A percentile compares a stretch with the other conserved stretches of the same genome.
These are phyloP conservation scores for Coemansia sp. DNA, from an alignment of 192 early-diverging fungal species.

Conservation along the genomic window DNA sequence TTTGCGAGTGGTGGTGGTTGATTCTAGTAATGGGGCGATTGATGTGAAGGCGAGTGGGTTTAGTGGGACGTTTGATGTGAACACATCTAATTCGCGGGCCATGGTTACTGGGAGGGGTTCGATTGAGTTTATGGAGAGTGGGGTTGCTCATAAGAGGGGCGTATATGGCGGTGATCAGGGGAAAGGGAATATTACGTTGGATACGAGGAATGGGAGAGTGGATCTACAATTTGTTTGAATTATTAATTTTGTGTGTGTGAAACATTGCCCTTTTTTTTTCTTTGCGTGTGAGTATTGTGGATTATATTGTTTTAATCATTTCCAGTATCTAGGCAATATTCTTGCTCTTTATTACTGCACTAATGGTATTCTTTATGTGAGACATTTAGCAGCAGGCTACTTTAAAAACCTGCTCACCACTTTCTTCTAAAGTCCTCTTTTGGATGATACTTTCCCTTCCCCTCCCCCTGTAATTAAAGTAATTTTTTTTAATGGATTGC, in stretches of 20 bases:
- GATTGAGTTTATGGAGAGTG: neutral
- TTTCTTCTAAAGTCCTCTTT: too few relatives aligned
- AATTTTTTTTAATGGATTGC: too few relatives aligned
- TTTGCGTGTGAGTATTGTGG: neutral
- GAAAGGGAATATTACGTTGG: slow-evolving; percentile 9
- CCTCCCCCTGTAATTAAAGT: too few relatives aligned
- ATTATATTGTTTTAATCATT: too few relatives aligned
- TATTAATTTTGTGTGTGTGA: neutral
- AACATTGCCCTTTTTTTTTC: neutral
- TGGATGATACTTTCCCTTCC: too few relatives aligned
- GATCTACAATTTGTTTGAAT: slow-evolving; percentile 3
- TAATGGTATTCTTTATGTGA: too few relatives aligned
- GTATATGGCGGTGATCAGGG: slow-evolving; percentile 10
- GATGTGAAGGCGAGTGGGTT: slow-evolving; percentile 3
- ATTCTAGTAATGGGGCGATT: slow-evolving; percentile 19
- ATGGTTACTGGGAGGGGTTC: neutral
- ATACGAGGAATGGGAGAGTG: slow-evolving; percentile 18
- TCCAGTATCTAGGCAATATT: too few relatives aligned
- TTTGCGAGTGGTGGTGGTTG: neutral
- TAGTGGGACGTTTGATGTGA: slow-evolving; percentile 23
- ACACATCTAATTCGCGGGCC: slow-evolving; percentile 22
- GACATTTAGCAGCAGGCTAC: too few relatives aligned
- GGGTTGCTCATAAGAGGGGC: slow-evolving; percentile 11
- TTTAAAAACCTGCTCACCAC: too few relatives aligned
- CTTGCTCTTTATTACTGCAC: too few relatives aligned